Evolutionary conservation across 345 rosid species (phyloP).

Genomic region (Psidium friedrichsthalianum): DNA sequence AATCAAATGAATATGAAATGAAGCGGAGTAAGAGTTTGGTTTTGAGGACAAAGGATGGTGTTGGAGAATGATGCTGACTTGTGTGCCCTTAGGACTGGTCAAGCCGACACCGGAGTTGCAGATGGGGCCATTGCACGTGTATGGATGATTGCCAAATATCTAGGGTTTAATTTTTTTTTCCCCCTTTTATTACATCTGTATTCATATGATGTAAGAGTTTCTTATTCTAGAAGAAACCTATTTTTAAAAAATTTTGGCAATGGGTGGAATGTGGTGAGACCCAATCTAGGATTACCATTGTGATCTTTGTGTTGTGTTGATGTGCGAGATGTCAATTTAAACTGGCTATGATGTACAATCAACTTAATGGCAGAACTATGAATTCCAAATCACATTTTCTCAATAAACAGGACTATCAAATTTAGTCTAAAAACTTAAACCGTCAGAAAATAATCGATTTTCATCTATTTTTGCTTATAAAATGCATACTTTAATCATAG

Average conservation of each 20-base stretch:
- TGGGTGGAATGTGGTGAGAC: background rate
- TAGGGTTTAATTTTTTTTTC: background rate
- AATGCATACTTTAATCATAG: background rate
- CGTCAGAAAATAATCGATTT: background rate
- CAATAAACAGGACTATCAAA: background rate
- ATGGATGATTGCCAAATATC: constrained; percentile 19
- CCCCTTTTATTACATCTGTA: background rate
- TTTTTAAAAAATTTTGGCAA: background rate
- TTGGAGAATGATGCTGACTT: constrained; percentile 22
- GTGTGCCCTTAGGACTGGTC: constrained; percentile 34
- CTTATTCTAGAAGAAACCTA: constrained; percentile 1
- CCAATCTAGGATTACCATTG: background rate
- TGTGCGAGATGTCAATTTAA: no score
- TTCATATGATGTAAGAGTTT: background rate
- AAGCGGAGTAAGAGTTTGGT: constrained; percentile 3
- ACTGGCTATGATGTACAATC: background rate
- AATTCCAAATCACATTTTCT: background rate
- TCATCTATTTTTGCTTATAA: background rate
- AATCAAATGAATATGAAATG: background rate
- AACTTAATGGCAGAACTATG: background rate
- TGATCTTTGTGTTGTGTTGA: no score
- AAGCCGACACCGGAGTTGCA: constrained; percentile 42
- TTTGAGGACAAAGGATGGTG: constrained; percentile 6
- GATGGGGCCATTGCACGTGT: constrained; percentile 57
- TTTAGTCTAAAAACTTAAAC: background rate